Base-by-base conservation (phyloP, 495 filamentous ascomycete genomes). In the Penicillium simplicissimum region DNA sequence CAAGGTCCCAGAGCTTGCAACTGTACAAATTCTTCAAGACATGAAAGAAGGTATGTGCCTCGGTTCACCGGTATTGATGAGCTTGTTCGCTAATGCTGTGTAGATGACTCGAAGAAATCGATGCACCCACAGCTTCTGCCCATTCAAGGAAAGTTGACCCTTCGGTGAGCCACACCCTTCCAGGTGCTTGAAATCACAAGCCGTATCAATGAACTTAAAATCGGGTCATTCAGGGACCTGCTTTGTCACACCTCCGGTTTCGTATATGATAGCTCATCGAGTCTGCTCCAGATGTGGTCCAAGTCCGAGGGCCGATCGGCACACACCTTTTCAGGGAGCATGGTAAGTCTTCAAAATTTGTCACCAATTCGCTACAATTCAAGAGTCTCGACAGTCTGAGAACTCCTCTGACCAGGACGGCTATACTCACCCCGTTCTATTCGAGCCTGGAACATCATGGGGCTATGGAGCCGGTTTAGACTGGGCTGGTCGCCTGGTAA, bases 391-490 rank as follows among this genome's bases (percentile, higher is more conserved):
- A 4, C 2, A 25, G 13, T n/a, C 13, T 9, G 6, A 21, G 11
- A 11, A 19, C 4, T 43, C 13, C 9, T 23, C 9, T 15, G 17
- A 11, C 10, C 21, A 64, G 65, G 67, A 68, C 14, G 68, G 69
- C 17, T 76, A 63, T 62, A 57, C 49, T 8, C 52, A 59, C 17
- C 80, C 81, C 3, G 70, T 83, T 2, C 21, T 76, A 4, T 79
- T 74, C 60, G 71, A 81, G 38, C 81, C 81, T 0, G 81, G 79
- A 3, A 75, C 71, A 4, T 67, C 63, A 15, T 85, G 74, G 82
- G 56, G 47, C 10, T 85, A 84, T 53, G 71, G 80, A 25, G 58
- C 63, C 4, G 70, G 76, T 5, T 53, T 81, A 2, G 81, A 84
- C 59, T 83, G 81, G 80, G 76, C 78, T 1, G 77, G 81, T 8